Percentiles rank a stretch among this genome's conserved stretches.
phyloP scores from a whole-genome alignment of 768 basidiomycete genomes.

The Plicaturopsis crispa region DNA sequence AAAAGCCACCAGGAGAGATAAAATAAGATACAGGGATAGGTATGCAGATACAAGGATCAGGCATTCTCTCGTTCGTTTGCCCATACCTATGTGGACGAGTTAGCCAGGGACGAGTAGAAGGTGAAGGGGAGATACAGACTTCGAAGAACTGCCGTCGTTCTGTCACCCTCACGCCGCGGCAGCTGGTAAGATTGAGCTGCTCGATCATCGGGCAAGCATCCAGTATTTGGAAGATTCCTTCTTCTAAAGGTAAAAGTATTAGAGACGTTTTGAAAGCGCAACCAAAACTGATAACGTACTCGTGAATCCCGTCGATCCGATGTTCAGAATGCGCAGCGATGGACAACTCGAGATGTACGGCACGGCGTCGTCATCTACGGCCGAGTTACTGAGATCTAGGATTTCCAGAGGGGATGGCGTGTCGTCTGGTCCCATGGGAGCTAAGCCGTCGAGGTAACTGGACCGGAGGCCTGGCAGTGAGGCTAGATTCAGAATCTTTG shows the following conservation, averaged over 20 bases:
- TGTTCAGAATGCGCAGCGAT: constrained; percentile 37
- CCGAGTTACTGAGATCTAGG: constrained; percentile 52
- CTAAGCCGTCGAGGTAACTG: constrained; percentile 40
- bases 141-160: constrained; percentile 65
- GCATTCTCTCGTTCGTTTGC: constrained; percentile 9
- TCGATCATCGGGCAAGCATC: constrained; percentile 46
- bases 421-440: constrained; percentile 23
- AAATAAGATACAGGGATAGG: neutral
- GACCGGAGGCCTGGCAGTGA: constrained; percentile 44
- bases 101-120: neutral
- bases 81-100: constrained; percentile 24
- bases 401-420: constrained; percentile 32
- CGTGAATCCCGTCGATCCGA: constrained; percentile 53
- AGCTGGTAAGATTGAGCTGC: constrained; percentile 59
- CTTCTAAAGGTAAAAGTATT: constrained; percentile 24
- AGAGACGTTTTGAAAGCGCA: neutral
- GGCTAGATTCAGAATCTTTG: constrained; percentile 52
- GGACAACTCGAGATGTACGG: constrained; percentile 45
- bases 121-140: constrained; percentile 21
- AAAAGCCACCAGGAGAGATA: neutral
- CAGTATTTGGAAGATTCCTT: constrained; percentile 48
- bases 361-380: constrained; percentile 50
- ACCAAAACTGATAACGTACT: constrained; percentile 22
- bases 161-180: constrained; percentile 49
- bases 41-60: neutral